Evolutionary conservation across 2,329 filamentous ascomycete species (phyloP).

Genomic region (Allantophomopsis lycopodina): DNA sequence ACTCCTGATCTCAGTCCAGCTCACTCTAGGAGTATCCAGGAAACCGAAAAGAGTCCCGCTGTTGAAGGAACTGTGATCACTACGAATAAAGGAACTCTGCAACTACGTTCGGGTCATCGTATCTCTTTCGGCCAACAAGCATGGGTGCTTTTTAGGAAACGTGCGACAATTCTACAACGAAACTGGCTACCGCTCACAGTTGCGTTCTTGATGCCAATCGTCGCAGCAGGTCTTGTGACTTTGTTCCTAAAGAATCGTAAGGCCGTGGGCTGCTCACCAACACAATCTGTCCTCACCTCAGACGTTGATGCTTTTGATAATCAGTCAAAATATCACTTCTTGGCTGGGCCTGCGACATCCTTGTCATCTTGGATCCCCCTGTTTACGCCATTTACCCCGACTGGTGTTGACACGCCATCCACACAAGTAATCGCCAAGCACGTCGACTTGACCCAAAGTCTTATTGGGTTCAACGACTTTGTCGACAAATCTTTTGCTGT

Average conservation of each 20-base stretch:
- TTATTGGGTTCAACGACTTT: constrained; percentile 54
- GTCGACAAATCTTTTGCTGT: constrained; percentile 49
- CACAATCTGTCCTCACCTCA: constrained; percentile 28
- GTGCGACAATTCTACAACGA: constrained; percentile 60
- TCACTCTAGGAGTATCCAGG: constrained; percentile 1
- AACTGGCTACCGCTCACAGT: constrained; percentile 67
- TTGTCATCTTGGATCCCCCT: constrained; percentile 8
- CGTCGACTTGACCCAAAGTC: constrained; percentile 37
- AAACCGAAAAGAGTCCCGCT: constrained; percentile 15
- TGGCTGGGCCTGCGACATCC: constrained; percentile 29
- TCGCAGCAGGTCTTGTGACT: constrained; percentile 66
- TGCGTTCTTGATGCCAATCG: constrained; percentile 64
- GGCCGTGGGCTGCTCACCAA: constrained; percentile 36
- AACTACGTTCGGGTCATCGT: constrained; percentile 53
- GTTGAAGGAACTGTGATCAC: constrained; percentile 1
- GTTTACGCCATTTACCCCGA: constrained; percentile 11
- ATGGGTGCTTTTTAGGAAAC: constrained; percentile 63
- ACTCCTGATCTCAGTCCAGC: constrained; percentile 4
- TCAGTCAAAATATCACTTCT: constrained; percentile 10
- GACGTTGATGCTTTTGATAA: constrained; percentile 11
- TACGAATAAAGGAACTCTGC: constrained; percentile 17
- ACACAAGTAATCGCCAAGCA: constrained; percentile 5
- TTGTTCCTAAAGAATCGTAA: constrained; percentile 53
- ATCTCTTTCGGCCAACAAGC: constrained; percentile 61
- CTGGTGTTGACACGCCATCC: constrained; percentile 7